Evolutionary conservation across 257 asterid species (phyloP), one percentile per base, ranked within the genome.

Genomic region (Craterostigma plantagineum): DNA sequence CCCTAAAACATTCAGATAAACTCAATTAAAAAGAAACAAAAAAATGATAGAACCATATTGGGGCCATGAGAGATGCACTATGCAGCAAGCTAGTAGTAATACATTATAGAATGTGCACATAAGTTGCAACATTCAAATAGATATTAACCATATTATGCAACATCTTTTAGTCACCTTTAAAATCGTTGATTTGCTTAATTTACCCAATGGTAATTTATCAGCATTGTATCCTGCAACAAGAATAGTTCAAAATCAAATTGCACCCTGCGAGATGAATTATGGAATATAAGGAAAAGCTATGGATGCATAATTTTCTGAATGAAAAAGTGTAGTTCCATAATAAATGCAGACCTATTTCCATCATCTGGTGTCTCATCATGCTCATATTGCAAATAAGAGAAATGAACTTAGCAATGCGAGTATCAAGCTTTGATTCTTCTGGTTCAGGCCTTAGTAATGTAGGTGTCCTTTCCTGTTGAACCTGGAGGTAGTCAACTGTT

Each of bases 301-400:
- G 43, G 39, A 62, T 35, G 33, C 35, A 48, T 40, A 0, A 11
- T 41, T 41, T 41, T 11, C 16, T 41, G 4, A 14, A 41, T 8
- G 12, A 1, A 12, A 41, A 4, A 10, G 4, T 9, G 11, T 30
- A 15, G 7, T 7, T 23, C 43, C 33, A 33, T 14, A 37, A 16
- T 11, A 56, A 34, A 50, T 23, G 43, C 72, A 33, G 33, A 81
- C 94, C 94, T 71, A 86, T 81, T 64, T 86, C 97, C 67, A 78
- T 71, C 97, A 86, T 86, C 48, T 81, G 97, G 52, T 86, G 93
- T 72, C 61, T 73, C 97, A 86, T 86, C 97, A 86, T 86, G 70
- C 86, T 79, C 55, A 68, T 54, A 54, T 69, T 79, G 69, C 94
- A 86, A 51, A 86, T 73, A 61, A 78, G 91, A 47, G 94, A 81